Evolutionary conservation across 116 monocot genomes (phyloP).

Genomic region (Trichopus zeylanicus): DNA sequence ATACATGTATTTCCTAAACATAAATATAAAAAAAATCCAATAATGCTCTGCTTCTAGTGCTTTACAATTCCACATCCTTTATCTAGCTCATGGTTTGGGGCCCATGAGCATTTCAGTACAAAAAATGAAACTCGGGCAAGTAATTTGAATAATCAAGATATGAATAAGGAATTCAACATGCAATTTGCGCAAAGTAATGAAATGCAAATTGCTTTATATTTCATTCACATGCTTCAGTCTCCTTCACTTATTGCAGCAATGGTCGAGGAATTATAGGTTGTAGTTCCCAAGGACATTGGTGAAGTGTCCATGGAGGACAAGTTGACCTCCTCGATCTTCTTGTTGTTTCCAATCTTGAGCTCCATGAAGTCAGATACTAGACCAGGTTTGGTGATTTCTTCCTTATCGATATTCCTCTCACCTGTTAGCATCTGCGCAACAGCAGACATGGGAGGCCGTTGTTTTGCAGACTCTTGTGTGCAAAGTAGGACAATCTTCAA

Average conservation of each 20-base stretch:
- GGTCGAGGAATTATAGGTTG: constrained; percentile 2
- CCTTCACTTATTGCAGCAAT: constrained; percentile 10
- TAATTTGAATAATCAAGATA: no score
- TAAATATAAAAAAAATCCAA: no score
- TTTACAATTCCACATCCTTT: no score
- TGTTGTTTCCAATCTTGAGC: constrained; percentile 15
- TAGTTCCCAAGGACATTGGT: neutral
- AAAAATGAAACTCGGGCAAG: no score
- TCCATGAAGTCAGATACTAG: constrained; percentile 48
- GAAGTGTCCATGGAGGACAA: neutral
- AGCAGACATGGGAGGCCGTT: constrained; percentile 50
- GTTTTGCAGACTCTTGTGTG: constrained; percentile 46
- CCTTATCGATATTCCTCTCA: constrained; percentile 8
- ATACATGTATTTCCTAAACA: no score
- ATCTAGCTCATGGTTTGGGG: no score
- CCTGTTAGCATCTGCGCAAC: constrained; percentile 37
- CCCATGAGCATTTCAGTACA: no score
- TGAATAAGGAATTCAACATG: no score
- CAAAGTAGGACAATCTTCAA: constrained; percentile 55
- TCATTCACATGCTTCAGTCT: neutral
- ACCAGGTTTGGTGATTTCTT: constrained; percentile 42
- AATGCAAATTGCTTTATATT: no score
- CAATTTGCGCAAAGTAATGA: no score
- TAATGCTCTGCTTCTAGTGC: no score
- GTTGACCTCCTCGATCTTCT: neutral